phyloP scores from a whole-genome alignment of 495 filamentous ascomycete genomes.

The Daldinia decipiens region DNA sequence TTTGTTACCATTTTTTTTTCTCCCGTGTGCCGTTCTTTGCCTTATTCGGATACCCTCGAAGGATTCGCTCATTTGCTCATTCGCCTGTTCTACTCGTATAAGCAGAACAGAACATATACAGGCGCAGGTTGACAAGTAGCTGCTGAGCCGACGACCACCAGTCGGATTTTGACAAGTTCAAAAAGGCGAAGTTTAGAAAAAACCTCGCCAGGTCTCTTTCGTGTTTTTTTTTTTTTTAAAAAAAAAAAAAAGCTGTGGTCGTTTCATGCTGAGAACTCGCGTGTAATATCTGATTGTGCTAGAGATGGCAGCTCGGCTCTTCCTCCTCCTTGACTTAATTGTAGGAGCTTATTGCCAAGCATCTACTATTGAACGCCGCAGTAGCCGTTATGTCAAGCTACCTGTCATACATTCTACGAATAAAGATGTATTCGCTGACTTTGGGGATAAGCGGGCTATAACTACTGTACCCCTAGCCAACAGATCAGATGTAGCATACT shows the following conservation, averaged over 20 bases:
- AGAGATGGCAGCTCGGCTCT: conserved; percentile 54
- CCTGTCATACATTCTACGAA: conserved; percentile 61
- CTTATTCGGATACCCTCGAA: conserved; percentile 31
- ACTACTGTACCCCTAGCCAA: conserved; percentile 56
- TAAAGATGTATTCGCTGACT: conserved; percentile 50
- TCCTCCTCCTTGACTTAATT: conserved; percentile 48
- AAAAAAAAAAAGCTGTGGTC: conserved; percentile 17
- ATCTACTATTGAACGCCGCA: conserved; percentile 40
- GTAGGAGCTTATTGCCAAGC: conserved; percentile 45
- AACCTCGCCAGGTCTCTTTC: background rate
- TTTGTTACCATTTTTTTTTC: background rate
- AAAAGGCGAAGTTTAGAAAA: conserved; percentile 3
- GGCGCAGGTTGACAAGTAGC: background rate
- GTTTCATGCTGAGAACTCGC: conserved; percentile 49
- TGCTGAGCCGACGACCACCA: conserved; percentile 25
- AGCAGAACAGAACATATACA: background rate
- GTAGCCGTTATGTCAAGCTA: conserved; percentile 53
- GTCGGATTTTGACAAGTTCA: conserved; percentile 8
- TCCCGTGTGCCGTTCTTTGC: conserved; percentile 15
- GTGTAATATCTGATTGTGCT: conserved; percentile 43
- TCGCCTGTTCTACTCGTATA: background rate
- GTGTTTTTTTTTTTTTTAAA: background rate
- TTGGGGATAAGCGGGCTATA: conserved; percentile 51
- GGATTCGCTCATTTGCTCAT: conserved; percentile 29
- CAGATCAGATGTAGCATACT: conserved; percentile 61